Conservation (phyloP, 73 alveolate genomes). For the Paramecium tetraurelia region DNA sequence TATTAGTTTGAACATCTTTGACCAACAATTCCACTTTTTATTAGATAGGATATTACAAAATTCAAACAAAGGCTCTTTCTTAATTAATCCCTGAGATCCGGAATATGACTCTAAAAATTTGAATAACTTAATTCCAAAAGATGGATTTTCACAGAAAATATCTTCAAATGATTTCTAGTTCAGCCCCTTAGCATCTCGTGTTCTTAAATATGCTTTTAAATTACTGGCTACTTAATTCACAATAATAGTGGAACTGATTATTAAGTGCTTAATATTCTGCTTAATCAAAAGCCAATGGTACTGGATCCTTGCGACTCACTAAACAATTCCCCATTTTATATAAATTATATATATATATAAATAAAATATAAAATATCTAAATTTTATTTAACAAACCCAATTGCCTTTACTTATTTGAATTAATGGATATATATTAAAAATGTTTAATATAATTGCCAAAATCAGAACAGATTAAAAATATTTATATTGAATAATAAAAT, state of each 20-base stretch:
- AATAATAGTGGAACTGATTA: slow-evolving; percentile 1
- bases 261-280: not conserved
- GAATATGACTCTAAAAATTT: slow-evolving; percentile 1
- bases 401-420: not conserved
- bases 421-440: not conserved
- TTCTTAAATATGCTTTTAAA: not conserved
- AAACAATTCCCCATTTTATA: slow-evolving; percentile 4
- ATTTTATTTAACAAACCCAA: not conserved
- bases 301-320: not conserved
- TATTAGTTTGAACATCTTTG: not conserved
- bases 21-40: slow-evolving; percentile 10
- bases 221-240: slow-evolving; percentile 10
- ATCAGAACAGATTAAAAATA: too few species aligned
- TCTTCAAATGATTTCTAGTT: slow-evolving; percentile 12
- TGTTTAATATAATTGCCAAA: too few species aligned
- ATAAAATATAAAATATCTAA: not conserved
- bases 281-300: not conserved
- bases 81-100: not conserved
- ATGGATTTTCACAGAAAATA: not conserved
- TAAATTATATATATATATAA: not conserved
- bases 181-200: not conserved
- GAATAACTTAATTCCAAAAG: slow-evolving; percentile 10
- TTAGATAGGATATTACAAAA: not conserved
- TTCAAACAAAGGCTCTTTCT: slow-evolving; percentile 12
- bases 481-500: too few species aligned